phyloP scores from a whole-genome alignment of 768 basidiomycete genomes.

The Dioszegia aurantiaca region DNA sequence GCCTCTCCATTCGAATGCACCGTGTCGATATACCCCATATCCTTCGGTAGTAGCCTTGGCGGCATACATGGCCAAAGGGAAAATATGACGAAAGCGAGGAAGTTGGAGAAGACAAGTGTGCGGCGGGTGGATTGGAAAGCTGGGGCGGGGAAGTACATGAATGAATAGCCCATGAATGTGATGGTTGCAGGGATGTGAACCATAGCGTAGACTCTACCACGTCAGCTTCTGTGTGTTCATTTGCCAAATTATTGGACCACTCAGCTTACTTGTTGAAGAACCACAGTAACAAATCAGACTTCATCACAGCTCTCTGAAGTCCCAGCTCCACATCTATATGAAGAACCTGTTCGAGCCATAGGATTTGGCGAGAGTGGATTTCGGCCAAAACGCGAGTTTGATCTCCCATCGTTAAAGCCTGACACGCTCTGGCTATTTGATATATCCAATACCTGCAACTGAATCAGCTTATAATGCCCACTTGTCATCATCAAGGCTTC shows the following conservation, averaged over 20 bases:
- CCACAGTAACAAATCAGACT: constrained; percentile 19
- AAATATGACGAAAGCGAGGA: constrained; percentile 41
- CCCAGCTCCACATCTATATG: constrained; percentile 38
- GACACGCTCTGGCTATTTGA: constrained; percentile 38
- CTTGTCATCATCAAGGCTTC: neutral
- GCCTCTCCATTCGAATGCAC: constrained; percentile 40
- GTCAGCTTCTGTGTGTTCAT: too few relatives aligned
- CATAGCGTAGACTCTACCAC: constrained; percentile 43
- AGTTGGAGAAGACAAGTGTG: constrained; percentile 42
- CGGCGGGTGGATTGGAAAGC: constrained; percentile 38
- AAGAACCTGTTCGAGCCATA: constrained; percentile 27
- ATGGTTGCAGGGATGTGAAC: constrained; percentile 47
- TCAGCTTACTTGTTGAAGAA: constrained; percentile 43
- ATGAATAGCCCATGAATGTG: constrained; percentile 41
- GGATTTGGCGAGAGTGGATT: constrained; percentile 31
- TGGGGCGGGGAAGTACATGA: constrained; percentile 28
- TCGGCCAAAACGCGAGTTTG: constrained; percentile 33
- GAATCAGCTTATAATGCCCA: too few relatives aligned
- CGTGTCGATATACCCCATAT: constrained; percentile 42
- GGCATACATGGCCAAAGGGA: constrained; percentile 47
- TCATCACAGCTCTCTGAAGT: constrained; percentile 33
- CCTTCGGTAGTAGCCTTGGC: constrained; percentile 35
- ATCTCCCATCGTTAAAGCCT: constrained; percentile 42
- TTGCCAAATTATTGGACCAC: too few relatives aligned
- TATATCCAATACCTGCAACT: constrained; percentile 40